phyloP scores from a whole-genome alignment of 306 rosid species.

The Pterocarpus santalinus region DNA sequence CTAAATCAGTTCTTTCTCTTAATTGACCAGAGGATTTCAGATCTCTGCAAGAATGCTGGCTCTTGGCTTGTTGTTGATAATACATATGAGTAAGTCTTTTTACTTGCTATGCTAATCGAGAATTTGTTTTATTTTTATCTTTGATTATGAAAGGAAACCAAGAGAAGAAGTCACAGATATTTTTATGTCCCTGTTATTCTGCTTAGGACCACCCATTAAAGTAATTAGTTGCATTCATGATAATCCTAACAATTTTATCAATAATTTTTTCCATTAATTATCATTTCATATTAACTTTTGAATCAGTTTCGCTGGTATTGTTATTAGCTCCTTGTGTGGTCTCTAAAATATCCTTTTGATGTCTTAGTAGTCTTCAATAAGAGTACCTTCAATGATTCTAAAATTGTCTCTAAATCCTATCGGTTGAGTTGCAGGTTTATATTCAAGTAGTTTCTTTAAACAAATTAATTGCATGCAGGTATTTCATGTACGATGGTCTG shows the following conservation, averaged over 20 bases:
- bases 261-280: background rate
- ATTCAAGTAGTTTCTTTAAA: conserved; percentile 5
- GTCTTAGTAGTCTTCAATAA: no score
- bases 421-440: background rate
- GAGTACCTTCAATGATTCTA: no score
- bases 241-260: background rate
- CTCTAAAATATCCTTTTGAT: no score
- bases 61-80: conserved; percentile 93
- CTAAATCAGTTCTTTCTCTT: conserved; percentile 47
- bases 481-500: conserved; percentile 90
- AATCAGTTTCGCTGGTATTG: no score
- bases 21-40: conserved; percentile 80
- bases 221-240: background rate
- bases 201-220: background rate
- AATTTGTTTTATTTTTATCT: no score
- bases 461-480: conserved; percentile 61
- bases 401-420: background rate
- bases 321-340: no score
- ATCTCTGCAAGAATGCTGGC: conserved; percentile 80
- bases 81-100: conserved; percentile 79
- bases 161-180: background rate
- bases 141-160: background rate
- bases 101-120: conserved; percentile 2
- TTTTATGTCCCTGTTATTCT: conserved; percentile 18
- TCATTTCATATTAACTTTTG: background rate